Base-by-base conservation (phyloP, 2,329 filamentous ascomycete genomes). In the Drechslera avenae region DNA sequence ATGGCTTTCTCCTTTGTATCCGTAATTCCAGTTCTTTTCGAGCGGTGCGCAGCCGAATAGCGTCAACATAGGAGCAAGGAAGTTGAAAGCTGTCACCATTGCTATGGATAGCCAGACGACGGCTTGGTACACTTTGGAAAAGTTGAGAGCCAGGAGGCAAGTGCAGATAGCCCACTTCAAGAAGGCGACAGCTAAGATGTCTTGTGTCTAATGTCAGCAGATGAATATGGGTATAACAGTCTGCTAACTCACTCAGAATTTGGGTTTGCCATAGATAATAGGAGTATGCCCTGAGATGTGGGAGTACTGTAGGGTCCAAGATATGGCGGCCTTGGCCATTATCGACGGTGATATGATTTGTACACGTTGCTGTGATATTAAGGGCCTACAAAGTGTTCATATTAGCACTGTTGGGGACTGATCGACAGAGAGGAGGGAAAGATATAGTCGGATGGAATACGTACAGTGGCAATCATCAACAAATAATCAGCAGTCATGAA, bases 141-240 rank as follows among this genome's bases (percentile, higher is more conserved):
- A 67, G 17, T 70, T 67, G 14, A 70, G 58, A 12, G 60, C 56
- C 5, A 70, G 46, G 3, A 70, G 50, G 51, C 66, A 69, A 2
- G 66, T 59, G 39, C 67, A 69, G 7, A 70, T 69, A 3, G 65
- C 64, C 58, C 57, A 64, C 33, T 69, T 69, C 7, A 71, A 45
- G 6, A 66, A 50, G n/a, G 65, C 64, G 14, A 71, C 59, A 12
- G 59, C 66, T 6, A 68, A 52, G 26, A 69, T 58, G 43, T 71
- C 49, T 52, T 19, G 2, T 19, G 3, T 8, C 4, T 9, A 2
- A 3, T n/a, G 2, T 48, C 9, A 48, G 45, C 21, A 36, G n/a
- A 41, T 16, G 13, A n/a, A 34, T 3, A 8, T 19, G 9, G 0
- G 4, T 21, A 1, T 2, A 21, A 3, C n/a, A 39, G 5, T 12